Conservation (phyloP, 495 filamentous ascomycete genomes). For the Tuber indicum region DNA sequence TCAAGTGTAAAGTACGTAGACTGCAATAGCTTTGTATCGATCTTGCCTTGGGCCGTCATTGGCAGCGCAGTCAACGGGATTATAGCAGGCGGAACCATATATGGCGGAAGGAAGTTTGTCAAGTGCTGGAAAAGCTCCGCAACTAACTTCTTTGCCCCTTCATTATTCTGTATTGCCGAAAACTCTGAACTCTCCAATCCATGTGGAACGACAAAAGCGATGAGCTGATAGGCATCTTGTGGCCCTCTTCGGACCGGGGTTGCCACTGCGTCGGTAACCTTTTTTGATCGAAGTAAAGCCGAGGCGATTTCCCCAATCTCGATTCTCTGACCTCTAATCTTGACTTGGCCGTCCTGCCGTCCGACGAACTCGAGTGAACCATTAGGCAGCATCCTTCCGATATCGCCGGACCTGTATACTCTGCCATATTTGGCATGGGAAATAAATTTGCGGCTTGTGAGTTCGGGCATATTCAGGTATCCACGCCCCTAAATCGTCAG, state of each 20-base stretch:
- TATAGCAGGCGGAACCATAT: slow-evolving; percentile 63
- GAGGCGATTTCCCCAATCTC: slow-evolving; percentile 66
- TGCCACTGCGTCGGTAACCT: slow-evolving; percentile 52
- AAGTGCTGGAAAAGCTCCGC: slow-evolving; percentile 46
- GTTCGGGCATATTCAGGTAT: slow-evolving; percentile 56
- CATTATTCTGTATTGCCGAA: slow-evolving; percentile 13
- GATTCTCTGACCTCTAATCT: slow-evolving; percentile 48
- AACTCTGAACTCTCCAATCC: slow-evolving; percentile 21
- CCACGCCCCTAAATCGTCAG: slow-evolving; percentile 47
- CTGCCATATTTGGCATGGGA: slow-evolving; percentile 59
- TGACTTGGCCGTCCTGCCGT: slow-evolving; percentile 48
- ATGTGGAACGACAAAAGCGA: slow-evolving; percentile 44
- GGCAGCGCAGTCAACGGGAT: slow-evolving; percentile 61
- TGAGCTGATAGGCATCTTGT: slow-evolving; percentile 46
- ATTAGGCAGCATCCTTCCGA: slow-evolving; percentile 64
- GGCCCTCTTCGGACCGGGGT: slow-evolving; percentile 45
- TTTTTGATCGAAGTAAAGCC: slow-evolving; percentile 46
- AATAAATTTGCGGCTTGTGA: slow-evolving; percentile 57
- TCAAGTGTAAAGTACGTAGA: slow-evolving; percentile 40
- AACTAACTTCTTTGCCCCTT: slow-evolving; percentile 28
- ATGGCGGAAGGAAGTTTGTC: slow-evolving; percentile 49
- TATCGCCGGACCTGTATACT: slow-evolving; percentile 65
- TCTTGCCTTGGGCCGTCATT: slow-evolving; percentile 58
- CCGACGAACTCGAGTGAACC: slow-evolving; percentile 47
- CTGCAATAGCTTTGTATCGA: slow-evolving; percentile 50